Evolutionary conservation across 495 filamentous ascomycete species (phyloP), one percentile per base, ranked within the genome.

Genomic region (Aspergillus funiculosus): DNA sequence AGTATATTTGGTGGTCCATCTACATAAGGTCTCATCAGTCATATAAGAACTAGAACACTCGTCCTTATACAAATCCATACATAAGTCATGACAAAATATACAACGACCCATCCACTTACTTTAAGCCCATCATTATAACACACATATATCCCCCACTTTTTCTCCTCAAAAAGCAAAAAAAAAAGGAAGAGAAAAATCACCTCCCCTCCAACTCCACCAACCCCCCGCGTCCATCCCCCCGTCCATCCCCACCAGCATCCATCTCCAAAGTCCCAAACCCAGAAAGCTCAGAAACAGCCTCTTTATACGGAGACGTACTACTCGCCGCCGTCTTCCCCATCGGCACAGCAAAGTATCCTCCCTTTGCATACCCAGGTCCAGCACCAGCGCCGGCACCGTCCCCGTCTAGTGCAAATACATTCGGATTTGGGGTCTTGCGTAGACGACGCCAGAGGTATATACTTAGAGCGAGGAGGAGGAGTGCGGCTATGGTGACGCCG

Each of bases 361-460:
- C 19, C 7, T 38, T 19, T 6, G 11, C 14, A 11, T 38, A 10
- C 10, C 20, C 25, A 13, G 22, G 25, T n/a, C 3, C 37, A 15
- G 22, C 37, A 15, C 8, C 24, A 5, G 37, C 6, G 17, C n/a
- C 37, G n/a, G n/a, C n/a, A n/a, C 7, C 34, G 4, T 37, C 6
- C 17, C 14, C 8, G 15, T 9, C 28, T 2, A 4, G 15, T n/a
- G 4, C 8, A 10, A 31, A 10, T 31, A 10, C 28, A 31, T 10
- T 9, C 35, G 11, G n/a, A 7, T 39, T 15, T 1, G 37, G 37
- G 5, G 22, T 14, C 3, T 39, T 26, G 24, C 22, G 22, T 5
- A 39, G 24, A 5, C 46, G 46, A 17, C 28, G n/a, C 28, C 37
- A 48, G 21, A 41, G 38, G 37, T 41, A n/a, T 5, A 41, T 27